Base-by-base conservation (phyloP, 2,329 filamentous ascomycete species). In the Cytospora piceae region DNA sequence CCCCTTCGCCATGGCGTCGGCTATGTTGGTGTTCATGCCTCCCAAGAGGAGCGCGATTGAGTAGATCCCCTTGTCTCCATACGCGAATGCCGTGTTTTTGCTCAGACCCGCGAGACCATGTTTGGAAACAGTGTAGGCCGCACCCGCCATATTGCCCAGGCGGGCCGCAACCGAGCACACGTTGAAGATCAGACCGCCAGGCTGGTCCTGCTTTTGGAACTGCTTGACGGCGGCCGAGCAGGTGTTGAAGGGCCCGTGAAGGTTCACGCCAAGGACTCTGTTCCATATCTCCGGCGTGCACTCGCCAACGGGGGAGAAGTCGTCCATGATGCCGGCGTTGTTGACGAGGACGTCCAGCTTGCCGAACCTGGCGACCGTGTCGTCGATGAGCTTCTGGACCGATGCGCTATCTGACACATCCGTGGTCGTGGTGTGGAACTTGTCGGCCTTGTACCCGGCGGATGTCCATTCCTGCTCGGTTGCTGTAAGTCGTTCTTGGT, bases 51-150 rank as follows among this genome's bases (percentile, higher is more conserved):
- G 73, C 1, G 80, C 80, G 39, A 85, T 79, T 68, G 78, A 80
- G 58, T 81, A 79, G 66, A 88, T 84, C 29, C 84, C 84, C 73
- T 82, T 81, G 34, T 76, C 75, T 1, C 80, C 80, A 70, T 88
- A 88, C 70, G 79, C 84, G 0, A 80, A 78, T 2, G 85, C 85
- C 17, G 84, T 88, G 74, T 84, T 87, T 73, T 83, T 84, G 17
- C 83, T 85, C 57, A 76, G 61, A 42, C 76, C 62, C 65, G 79
- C 76, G 46, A 82, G 71, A 0, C 77, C 77, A 70, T 80, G 78
- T 69, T 81, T 79, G 60, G 75, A 77, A 9, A 79, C 76, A 29
- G 80, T 82, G 65, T 82, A 82, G 12, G 80, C 79, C 29, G 81
- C 73, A 2, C 80, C 80, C 1, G 77, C 74, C 0, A 73, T 70